A percentile compares a stretch with the other conserved stretches of the same genome.
Evolutionary conservation across 1,284 basidiomycete species (phyloP).

Genomic region (Trametes sp.): DNA sequence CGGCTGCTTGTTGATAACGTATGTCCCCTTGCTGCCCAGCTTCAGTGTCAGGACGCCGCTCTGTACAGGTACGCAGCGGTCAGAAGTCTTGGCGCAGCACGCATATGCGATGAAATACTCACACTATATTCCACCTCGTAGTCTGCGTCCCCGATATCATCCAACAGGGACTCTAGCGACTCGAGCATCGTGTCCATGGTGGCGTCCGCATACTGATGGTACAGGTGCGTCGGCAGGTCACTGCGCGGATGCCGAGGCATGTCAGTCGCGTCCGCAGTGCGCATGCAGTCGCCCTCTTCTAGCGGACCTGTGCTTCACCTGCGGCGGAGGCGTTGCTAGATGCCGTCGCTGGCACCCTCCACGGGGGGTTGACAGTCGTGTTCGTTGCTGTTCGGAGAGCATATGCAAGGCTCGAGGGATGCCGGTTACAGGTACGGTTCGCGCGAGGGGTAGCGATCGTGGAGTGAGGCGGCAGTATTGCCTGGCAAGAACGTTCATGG

Average conservation of each 20-base stretch:
- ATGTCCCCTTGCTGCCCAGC: conserved; percentile 89
- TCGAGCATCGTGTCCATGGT: conserved; percentile 88
- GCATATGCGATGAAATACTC: conserved; percentile 46
- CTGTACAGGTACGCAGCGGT: conserved; percentile 47
- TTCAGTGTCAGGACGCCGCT: conserved; percentile 91
- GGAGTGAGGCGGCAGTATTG: conserved; percentile 6
- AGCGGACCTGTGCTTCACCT: conserved; percentile 40
- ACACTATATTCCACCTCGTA: conserved; percentile 97
- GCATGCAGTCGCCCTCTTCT: conserved; percentile 27
- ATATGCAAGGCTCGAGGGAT: conserved; percentile 10
- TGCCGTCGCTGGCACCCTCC: conserved; percentile 23
- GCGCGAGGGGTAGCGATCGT: neutral
- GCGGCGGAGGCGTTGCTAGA: conserved; percentile 44
- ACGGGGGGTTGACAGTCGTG: neutral
- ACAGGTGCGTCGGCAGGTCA: conserved; percentile 69
- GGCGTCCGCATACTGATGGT: conserved; percentile 81
- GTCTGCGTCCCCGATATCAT: conserved; percentile 59
- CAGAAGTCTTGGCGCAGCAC: conserved; percentile 22
- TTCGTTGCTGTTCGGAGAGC: neutral
- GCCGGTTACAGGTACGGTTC: conserved; percentile 3
- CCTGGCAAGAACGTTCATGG: conserved; percentile 3
- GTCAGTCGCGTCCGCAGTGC: conserved; percentile 16
- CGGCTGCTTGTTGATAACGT: conserved; percentile 99
- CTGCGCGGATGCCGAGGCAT: conserved; percentile 29
- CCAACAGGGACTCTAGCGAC: conserved; percentile 80